Conservation (phyloP, 139 green algal genomes). For the Tetraselmis chui region DNA sequence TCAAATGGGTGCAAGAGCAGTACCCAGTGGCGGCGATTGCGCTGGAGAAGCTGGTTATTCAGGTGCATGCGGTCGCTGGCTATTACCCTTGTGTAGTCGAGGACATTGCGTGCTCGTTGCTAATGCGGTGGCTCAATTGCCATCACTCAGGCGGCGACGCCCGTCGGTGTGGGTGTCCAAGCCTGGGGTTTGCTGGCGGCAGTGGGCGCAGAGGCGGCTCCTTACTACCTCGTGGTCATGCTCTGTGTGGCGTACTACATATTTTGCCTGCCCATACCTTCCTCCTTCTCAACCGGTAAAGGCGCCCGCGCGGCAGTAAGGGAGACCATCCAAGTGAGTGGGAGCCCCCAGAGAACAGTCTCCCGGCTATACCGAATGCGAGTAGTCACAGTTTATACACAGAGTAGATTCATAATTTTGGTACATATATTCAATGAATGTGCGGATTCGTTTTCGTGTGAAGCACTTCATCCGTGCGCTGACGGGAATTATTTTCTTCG, state of each 20-base stretch:
- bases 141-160: background rate
- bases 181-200: slow-evolving; percentile 28
- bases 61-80: too few relatives aligned
- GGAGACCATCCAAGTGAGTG: slow-evolving; percentile 16
- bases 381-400: too few relatives aligned
- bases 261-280: slow-evolving; percentile 63
- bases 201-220: slow-evolving; percentile 36
- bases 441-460: too few relatives aligned
- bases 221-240: slow-evolving; percentile 74
- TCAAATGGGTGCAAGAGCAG: slow-evolving; percentile 80
- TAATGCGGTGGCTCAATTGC: background rate
- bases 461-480: too few relatives aligned
- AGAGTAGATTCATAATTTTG: too few relatives aligned
- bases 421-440: too few relatives aligned
- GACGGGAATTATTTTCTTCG: too few relatives aligned
- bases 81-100: too few relatives aligned
- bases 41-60: slow-evolving; percentile 10
- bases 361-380: too few relatives aligned
- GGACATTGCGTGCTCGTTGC: too few relatives aligned
- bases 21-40: slow-evolving; percentile 57
- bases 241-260: slow-evolving; percentile 61
- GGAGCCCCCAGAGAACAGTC: too few relatives aligned
- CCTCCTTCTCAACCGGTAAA: slow-evolving; percentile 58
- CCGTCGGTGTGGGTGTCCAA: background rate
- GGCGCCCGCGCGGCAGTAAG: background rate